These are phyloP conservation scores for Termitomyces titanicus DNA, from an alignment of 768 basidiomycete genomes.

Conservation along the genomic window DNA sequence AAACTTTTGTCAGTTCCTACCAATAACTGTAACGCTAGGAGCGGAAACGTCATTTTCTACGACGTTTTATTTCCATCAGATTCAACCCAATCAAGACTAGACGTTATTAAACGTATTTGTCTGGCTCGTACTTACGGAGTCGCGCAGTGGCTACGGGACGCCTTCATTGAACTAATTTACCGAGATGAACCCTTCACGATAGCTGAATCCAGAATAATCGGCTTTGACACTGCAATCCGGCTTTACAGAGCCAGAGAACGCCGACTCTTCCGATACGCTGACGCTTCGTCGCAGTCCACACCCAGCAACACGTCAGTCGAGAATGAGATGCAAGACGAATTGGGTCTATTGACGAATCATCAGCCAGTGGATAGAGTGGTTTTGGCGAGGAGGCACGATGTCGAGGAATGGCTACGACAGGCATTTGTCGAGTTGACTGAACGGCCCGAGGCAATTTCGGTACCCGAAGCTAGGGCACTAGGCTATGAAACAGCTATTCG, in stretches of 20 bases:
- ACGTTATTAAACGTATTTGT: too few species aligned
- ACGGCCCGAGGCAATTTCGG: background rate
- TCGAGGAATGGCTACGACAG: background rate
- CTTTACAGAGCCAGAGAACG: background rate
- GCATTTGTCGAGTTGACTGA: background rate
- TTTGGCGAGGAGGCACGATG: background rate
- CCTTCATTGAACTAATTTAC: too few species aligned
- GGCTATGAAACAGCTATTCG: conserved; percentile 1
- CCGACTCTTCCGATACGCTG: background rate
- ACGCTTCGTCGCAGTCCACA: background rate
- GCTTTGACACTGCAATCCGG: conserved; percentile 1
- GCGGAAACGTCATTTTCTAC: too few species aligned
- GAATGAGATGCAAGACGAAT: too few species aligned
- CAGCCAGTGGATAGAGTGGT: background rate
- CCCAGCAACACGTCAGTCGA: background rate
- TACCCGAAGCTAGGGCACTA: background rate
- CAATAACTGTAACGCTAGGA: too few species aligned
- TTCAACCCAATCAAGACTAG: too few species aligned
- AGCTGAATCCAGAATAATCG: background rate
- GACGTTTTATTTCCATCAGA: too few species aligned
- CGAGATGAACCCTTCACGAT: background rate
- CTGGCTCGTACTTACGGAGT: too few species aligned
- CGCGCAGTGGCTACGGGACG: too few species aligned
- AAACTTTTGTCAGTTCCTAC: background rate
- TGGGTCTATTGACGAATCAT: too few species aligned